These are phyloP conservation scores for Ilex paraguariensis DNA, from an alignment of 305 asterid species.

Conservation along the genomic window DNA sequence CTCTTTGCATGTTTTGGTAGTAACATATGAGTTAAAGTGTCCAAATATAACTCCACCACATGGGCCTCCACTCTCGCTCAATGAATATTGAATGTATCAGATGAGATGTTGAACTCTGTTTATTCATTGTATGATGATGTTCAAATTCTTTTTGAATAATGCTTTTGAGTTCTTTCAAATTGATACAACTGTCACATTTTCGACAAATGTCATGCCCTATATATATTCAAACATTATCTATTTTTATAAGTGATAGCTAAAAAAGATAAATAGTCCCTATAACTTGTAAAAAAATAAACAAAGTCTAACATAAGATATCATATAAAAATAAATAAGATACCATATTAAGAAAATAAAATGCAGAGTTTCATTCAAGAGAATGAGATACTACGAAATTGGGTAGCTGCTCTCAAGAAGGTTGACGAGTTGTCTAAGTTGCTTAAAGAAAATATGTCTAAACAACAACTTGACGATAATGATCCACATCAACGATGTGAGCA, in stretches of 20 bases:
- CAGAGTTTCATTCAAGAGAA: constrained; percentile 56
- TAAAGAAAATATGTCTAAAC: constrained; percentile 57
- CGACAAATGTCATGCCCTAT: constrained; percentile 89
- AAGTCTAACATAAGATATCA: neutral
- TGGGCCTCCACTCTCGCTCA: constrained; percentile 19
- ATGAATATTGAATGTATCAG: constrained; percentile 77
- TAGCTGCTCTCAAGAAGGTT: constrained; percentile 45
- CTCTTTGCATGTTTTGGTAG: too few relatives aligned
- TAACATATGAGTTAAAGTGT: too few relatives aligned
- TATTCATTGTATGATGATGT: constrained; percentile 93
- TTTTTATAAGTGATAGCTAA: neutral
- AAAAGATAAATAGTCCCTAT: neutral
- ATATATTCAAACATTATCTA: neutral
- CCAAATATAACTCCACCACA: too few relatives aligned
- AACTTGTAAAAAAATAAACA: constrained; percentile 3
- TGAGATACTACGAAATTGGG: constrained; percentile 44
- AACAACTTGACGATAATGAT: constrained; percentile 51
- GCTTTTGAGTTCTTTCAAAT: constrained; percentile 62
- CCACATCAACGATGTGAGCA: constrained; percentile 32
- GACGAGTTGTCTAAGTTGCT: constrained; percentile 64
- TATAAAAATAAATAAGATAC: neutral
- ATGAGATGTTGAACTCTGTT: constrained; percentile 95
- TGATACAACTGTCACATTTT: constrained; percentile 63
- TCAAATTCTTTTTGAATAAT: constrained; percentile 76
- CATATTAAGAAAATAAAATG: constrained; percentile 50